phyloP scores from a whole-genome alignment of 2,329 filamentous ascomycete species.

The Alternaria sp. region DNA sequence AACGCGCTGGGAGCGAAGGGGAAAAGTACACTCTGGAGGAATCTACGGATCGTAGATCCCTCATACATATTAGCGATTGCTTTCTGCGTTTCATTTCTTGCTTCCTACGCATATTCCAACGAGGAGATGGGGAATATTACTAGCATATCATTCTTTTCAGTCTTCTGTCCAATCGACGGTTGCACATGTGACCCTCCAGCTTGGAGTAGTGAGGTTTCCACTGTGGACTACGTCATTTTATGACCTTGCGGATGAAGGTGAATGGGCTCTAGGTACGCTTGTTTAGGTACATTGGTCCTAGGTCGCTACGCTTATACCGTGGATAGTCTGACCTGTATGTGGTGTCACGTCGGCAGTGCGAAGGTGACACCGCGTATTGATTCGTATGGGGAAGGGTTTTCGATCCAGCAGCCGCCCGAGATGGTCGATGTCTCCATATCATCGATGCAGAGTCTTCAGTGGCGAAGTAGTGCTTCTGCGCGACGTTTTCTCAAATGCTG shows the following conservation, averaged over 20 bases:
- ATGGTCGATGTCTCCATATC: constrained; percentile 22
- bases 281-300: not conserved
- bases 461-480: not conserved
- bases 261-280: not conserved
- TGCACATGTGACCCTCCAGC: not conserved
- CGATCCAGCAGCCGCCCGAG: constrained; percentile 20
- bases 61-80: not conserved
- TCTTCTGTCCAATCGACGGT: not conserved
- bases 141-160: not conserved
- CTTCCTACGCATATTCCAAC: not conserved
- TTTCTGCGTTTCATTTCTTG: not conserved
- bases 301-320: constrained; percentile 2
- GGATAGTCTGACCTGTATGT: constrained; percentile 1
- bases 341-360: constrained; percentile 18
- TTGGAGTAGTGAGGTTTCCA: not conserved
- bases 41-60: not conserved
- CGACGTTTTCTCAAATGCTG: not conserved
- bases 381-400: constrained; percentile 14
- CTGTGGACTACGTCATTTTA: not conserved
- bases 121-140: not conserved
- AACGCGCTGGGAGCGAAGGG: not conserved
- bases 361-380: constrained; percentile 17
- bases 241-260: not conserved
- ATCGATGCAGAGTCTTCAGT: constrained; percentile 18
- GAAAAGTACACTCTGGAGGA: not conserved